Conservation (phyloP, 768 basidiomycete species). For the Tylopilus felleus region DNA sequence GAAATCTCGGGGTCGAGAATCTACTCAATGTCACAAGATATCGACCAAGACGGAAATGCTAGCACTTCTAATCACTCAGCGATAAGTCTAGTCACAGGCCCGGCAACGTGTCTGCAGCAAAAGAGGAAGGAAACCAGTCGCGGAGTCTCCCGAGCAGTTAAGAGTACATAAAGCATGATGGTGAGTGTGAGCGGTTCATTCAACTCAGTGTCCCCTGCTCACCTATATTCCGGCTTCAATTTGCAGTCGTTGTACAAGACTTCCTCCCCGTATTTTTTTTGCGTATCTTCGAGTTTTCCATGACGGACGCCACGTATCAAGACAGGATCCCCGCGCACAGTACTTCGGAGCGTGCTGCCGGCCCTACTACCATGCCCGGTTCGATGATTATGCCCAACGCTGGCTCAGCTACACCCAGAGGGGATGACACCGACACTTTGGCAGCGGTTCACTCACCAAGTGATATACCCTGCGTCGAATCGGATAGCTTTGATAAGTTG, state of each 20-base stretch:
- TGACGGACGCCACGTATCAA: slow-evolving; percentile 1
- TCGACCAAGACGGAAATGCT: slow-evolving; percentile 11
- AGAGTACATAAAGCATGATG: slow-evolving; percentile 12
- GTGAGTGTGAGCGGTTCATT: background rate
- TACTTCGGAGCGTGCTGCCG: background rate
- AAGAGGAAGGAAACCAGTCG: background rate
- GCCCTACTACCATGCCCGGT: background rate
- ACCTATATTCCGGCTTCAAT: background rate
- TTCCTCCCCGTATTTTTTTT: slow-evolving; percentile 1
- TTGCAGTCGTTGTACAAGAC: background rate
- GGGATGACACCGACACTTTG: background rate
- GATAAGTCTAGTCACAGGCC: background rate
- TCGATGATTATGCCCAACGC: background rate
- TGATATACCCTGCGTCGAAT: background rate
- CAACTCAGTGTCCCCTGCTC: background rate
- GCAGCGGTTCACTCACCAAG: background rate
- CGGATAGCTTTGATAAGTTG: slow-evolving; percentile 1
- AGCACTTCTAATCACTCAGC: slow-evolving; percentile 1
- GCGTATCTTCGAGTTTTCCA: background rate
- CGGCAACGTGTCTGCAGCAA: slow-evolving; percentile 1
- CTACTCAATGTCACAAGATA: background rate
- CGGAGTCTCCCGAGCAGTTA: background rate
- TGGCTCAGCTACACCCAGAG: background rate
- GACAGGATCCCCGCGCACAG: background rate
- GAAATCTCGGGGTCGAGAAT: background rate